These are phyloP conservation scores for Aspergillus sclerotioniger DNA, from an alignment of 495 filamentous ascomycete genomes.

Conservation along the genomic window DNA sequence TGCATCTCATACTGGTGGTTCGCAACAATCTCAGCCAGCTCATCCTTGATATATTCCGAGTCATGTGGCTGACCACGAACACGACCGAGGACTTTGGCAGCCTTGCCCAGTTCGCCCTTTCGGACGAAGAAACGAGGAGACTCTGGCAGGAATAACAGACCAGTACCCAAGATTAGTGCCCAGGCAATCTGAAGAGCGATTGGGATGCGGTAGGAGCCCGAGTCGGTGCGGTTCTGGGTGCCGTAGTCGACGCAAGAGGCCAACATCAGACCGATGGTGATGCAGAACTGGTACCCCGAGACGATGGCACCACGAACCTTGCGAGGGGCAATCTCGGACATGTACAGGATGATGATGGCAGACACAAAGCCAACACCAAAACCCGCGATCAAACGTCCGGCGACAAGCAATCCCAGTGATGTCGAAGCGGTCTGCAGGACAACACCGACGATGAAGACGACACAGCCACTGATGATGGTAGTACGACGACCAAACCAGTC, in stretches of 20 bases:
- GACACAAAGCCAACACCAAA: conserved; percentile 74
- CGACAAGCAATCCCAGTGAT: conserved; percentile 55
- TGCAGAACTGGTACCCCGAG: conserved; percentile 68
- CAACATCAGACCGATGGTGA: conserved; percentile 70
- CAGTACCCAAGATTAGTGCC: conserved; percentile 60
- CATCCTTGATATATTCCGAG: conserved; percentile 62
- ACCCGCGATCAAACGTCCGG: conserved; percentile 69
- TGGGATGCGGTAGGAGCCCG: conserved; percentile 71
- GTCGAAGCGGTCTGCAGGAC: conserved; percentile 58
- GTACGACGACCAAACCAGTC: conserved; percentile 66
- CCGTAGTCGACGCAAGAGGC: conserved; percentile 71
- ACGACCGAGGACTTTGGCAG: conserved; percentile 37
- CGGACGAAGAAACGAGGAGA: conserved; percentile 64
- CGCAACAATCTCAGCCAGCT: conserved; percentile 72
- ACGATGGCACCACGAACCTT: conserved; percentile 68
- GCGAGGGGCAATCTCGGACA: conserved; percentile 63
- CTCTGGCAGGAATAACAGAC: conserved; percentile 76
- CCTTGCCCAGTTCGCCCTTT: conserved; percentile 46
- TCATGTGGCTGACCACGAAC: conserved; percentile 49
- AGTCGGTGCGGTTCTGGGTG: conserved; percentile 57
- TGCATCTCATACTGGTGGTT: conserved; percentile 71
- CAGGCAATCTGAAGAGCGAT: conserved; percentile 65
- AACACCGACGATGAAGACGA: conserved; percentile 63
- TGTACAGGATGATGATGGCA: conserved; percentile 72
- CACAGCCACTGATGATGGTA: conserved; percentile 65